Base-by-base conservation (phyloP, 352 stramenopile genomes). In the Hyaloperonospora brassicae region DNA sequence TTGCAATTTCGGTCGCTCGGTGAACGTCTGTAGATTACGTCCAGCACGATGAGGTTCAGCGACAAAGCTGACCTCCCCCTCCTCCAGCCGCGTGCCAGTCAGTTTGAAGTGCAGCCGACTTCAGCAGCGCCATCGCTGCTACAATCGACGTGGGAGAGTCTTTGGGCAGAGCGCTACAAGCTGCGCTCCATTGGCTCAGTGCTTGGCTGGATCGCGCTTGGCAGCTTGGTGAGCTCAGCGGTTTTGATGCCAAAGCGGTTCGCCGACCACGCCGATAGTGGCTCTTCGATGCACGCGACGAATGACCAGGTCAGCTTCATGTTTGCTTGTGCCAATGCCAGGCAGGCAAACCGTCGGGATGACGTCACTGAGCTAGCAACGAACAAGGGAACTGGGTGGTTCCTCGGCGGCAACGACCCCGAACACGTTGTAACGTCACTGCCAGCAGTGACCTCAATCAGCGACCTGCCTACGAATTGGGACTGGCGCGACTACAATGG, bases 401-500 rank as follows among this genome's bases (percentile, higher is more conserved):
- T 88, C 55, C 69, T 90, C 36, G 64, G 66, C 3, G 79, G 79
- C 23, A 59, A 69, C 13, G 79, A 90, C 45, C 79, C 77, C 1
- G 72, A 86, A 63, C 46, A 79, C 24, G 23, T 84, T n/a, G 5
- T 79, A 24, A 67, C 73, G 14, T 50, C 60, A 14, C 42, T 90
- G 11, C 76, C 77, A 1, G 48, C 66, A 46, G 61, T 75, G 12
- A 52, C 31, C 42, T 86, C 79, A 9, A 60, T 89, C 24, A 66
- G 76, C 1, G 74, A 87, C n/a, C 57, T 90, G 1, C 80, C 80
- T 2, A 47, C 61, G 41, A 66, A 86, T 57, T 90, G 80, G 80
- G 78, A 90, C 61, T 88, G 80, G 80, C 78, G 78, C 17, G 68
- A 90, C 61, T 86, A 75, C 67, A 90, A 88, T 45, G 66, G 72